phyloP scores from a whole-genome alignment of 345 rosid species.

The Boechera retrofracta region DNA sequence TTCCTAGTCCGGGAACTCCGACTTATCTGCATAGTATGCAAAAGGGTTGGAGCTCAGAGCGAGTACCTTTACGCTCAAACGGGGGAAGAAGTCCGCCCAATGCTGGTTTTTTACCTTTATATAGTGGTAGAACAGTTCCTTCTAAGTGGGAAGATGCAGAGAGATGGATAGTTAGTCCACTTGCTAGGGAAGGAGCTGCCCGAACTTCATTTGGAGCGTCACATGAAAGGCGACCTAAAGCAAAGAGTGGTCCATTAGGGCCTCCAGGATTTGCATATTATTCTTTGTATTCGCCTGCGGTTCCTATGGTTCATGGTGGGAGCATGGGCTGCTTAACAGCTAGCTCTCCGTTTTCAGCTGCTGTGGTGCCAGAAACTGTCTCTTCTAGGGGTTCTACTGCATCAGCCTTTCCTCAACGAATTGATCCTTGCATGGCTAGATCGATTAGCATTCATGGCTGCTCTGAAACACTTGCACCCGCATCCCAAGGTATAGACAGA shows the following conservation, averaged over 20 bases:
- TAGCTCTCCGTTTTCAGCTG: constrained; percentile 80
- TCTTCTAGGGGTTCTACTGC: constrained; percentile 51
- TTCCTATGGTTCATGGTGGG: constrained; percentile 66
- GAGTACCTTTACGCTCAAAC: constrained; percentile 66
- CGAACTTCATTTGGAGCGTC: constrained; percentile 58
- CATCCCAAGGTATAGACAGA: constrained; percentile 54
- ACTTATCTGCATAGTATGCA: constrained; percentile 70
- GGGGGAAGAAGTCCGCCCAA: constrained; percentile 63
- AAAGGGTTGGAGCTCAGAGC: constrained; percentile 97
- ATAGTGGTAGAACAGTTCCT: constrained; percentile 84
- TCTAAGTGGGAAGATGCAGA: constrained; percentile 99
- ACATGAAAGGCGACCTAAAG: constrained; percentile 73
- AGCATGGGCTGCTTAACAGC: constrained; percentile 54
- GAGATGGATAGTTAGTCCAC: constrained; percentile 98
- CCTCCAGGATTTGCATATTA: constrained; percentile 84
- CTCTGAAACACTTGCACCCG: constrained; percentile 60
- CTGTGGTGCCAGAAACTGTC: constrained; percentile 63
- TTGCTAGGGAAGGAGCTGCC: constrained; percentile 62
- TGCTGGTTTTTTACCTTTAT: constrained; percentile 61
- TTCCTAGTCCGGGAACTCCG: constrained; percentile 93
- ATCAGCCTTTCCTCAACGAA: constrained; percentile 52
- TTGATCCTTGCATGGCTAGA: constrained; percentile 82
- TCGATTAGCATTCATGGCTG: constrained; percentile 94
- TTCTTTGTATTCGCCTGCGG: constrained; percentile 74
- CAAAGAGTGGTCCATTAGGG: constrained; percentile 98